Percentiles rank a stretch among this genome's conserved stretches.
These are phyloP conservation scores for Stephania yunnanensis DNA, from an alignment of 164 flowering plant genomes.

Conservation along the genomic window DNA sequence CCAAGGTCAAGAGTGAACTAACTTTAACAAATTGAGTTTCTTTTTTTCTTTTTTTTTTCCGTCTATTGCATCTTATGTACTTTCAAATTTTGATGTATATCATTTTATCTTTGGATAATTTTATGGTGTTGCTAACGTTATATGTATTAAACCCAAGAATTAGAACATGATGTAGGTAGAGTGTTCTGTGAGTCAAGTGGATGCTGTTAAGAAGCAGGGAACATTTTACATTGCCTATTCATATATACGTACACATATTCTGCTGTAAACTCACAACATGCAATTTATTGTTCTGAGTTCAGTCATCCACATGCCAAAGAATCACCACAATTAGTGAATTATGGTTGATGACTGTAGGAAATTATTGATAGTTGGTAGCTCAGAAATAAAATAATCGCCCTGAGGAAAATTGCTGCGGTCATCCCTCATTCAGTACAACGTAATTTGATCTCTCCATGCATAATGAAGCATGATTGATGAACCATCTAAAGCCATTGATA, in stretches of 20 bases:
- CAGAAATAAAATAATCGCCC: no score
- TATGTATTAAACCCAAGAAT: background rate
- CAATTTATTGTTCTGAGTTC: background rate
- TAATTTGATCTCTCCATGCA: no score
- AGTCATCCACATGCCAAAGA: background rate
- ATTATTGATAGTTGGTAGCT: no score
- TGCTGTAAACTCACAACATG: background rate
- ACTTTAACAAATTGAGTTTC: background rate
- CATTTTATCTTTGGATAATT: background rate
- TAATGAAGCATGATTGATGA: no score
- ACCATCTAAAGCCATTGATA: no score
- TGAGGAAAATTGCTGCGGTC: no score
- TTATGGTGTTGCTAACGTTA: background rate
- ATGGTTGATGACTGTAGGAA: no score
- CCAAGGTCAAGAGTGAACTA: background rate
- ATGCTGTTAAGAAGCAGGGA: background rate
- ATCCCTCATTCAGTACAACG: no score
- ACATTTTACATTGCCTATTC: background rate
- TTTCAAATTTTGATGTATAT: background rate
- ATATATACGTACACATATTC: background rate
- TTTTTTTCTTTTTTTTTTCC: background rate
- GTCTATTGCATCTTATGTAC: background rate
- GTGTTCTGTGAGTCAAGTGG: background rate
- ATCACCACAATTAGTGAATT: no score
- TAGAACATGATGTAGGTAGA: background rate